Conservation (phyloP, 2,329 filamentous ascomycete genomes). For the Aspergillus piperis region DNA sequence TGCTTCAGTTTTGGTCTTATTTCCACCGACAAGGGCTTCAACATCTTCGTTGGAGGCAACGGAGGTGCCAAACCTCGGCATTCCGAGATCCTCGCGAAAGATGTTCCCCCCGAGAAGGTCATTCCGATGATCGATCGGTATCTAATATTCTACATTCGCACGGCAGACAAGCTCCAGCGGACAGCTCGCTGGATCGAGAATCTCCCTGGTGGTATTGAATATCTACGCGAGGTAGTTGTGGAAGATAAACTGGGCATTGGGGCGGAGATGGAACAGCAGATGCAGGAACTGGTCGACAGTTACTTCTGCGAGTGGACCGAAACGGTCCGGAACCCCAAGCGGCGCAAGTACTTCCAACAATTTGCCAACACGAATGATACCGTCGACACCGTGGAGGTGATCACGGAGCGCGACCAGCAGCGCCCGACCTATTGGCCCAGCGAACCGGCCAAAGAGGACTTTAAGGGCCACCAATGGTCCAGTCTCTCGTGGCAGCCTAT, state of each 20-base stretch:
- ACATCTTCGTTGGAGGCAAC: slow-evolving; percentile 87
- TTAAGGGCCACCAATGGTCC: slow-evolving; percentile 68
- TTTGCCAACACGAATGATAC: slow-evolving; percentile 81
- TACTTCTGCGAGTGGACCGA: slow-evolving; percentile 95
- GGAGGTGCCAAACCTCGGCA: slow-evolving; percentile 84
- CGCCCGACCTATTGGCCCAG: slow-evolving; percentile 78
- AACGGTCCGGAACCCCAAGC: slow-evolving; percentile 68
- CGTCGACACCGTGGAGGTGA: slow-evolving; percentile 67
- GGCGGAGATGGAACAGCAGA: slow-evolving; percentile 80
- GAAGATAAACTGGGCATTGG: slow-evolving; percentile 85
- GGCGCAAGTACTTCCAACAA: slow-evolving; percentile 71
- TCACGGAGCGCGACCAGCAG: slow-evolving; percentile 70
- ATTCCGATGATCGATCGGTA: slow-evolving; percentile 84
- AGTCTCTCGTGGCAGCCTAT: slow-evolving; percentile 76
- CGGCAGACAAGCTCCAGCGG: slow-evolving; percentile 84
- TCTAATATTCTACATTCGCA: slow-evolving; percentile 90
- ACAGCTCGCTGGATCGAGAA: slow-evolving; percentile 86
- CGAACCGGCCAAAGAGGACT: slow-evolving; percentile 68
- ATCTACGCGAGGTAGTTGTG: slow-evolving; percentile 78
- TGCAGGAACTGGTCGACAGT: slow-evolving; percentile 77
- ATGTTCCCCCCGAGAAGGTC: slow-evolving; percentile 79
- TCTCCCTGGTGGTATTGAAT: slow-evolving; percentile 79
- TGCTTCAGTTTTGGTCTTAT: slow-evolving; percentile 75
- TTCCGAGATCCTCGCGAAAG: slow-evolving; percentile 79
- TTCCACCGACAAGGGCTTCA: slow-evolving; percentile 89